These are phyloP conservation scores for Calonectria hongkongensis DNA, from an alignment of 2,329 filamentous ascomycete species.

Conservation along the genomic window DNA sequence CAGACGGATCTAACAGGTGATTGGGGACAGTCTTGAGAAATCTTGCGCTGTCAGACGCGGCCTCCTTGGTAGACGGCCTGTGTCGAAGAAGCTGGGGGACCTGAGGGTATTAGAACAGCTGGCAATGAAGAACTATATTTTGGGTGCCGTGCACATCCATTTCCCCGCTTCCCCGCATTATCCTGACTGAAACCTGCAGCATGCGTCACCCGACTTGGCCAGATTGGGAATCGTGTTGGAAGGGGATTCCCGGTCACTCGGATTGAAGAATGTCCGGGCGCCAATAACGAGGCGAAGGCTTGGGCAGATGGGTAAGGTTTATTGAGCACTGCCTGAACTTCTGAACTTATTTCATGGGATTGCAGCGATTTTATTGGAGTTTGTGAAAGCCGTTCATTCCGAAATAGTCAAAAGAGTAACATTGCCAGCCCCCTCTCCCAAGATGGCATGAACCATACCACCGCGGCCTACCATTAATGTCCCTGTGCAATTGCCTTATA, in stretches of 20 bases:
- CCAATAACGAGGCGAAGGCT: neutral
- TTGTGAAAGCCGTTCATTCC: neutral
- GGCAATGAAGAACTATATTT: conserved; percentile 26
- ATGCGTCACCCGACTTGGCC: conserved; percentile 32
- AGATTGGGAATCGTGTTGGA: conserved; percentile 18
- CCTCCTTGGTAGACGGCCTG: neutral
- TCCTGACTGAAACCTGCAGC: conserved; percentile 20
- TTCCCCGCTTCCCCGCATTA: conserved; percentile 41
- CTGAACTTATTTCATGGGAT: neutral
- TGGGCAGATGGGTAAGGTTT: conserved; percentile 9
- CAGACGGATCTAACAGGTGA: neutral
- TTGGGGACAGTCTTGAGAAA: neutral
- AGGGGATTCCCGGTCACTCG: neutral
- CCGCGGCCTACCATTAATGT: neutral
- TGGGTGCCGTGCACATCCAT: conserved; percentile 12
- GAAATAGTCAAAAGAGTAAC: conserved; percentile 12
- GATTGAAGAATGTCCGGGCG: conserved; percentile 17
- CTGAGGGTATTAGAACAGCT: conserved; percentile 17
- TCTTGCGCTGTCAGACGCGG: neutral
- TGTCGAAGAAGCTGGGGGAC: conserved; percentile 19
- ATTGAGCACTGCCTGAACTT: neutral
- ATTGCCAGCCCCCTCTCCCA: neutral
- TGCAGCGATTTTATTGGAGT: conserved; percentile 6
- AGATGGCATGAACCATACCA: neutral
- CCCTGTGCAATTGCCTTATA: conserved; percentile 56